Percentiles rank a stretch among this genome's conserved stretches.
Evolutionary conservation across 768 basidiomycete genomes (phyloP).

Genomic region (Cystobasidium ongulense): DNA sequence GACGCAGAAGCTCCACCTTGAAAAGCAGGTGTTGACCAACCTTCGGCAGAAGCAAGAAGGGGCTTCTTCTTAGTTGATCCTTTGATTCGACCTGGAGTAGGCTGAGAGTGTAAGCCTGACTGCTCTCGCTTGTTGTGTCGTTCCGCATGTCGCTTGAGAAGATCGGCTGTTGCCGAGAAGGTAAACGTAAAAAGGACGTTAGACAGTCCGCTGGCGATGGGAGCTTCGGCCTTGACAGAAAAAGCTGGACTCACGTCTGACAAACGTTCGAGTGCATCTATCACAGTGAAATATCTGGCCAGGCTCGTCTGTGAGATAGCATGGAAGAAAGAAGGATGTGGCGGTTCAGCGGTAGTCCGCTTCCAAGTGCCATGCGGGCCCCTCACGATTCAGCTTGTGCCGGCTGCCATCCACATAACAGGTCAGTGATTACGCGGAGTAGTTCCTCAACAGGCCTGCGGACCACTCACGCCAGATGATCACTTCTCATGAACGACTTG

Average conservation of each 20-base stretch:
- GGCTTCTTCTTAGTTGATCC: slow-evolving; percentile 3
- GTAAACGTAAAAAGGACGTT: neutral
- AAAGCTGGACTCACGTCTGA: slow-evolving; percentile 8
- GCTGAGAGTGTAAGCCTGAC: slow-evolving; percentile 25
- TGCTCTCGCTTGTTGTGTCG: slow-evolving; percentile 39
- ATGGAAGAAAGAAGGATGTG: too few relatives aligned
- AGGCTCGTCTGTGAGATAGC: slow-evolving; percentile 27
- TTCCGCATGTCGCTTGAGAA: slow-evolving; percentile 39
- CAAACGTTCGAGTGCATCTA: slow-evolving; percentile 18
- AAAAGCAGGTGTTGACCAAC: neutral
- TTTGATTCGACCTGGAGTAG: slow-evolving; percentile 19
- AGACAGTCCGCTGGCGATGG: neutral
- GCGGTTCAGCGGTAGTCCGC: neutral
- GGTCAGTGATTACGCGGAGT: neutral
- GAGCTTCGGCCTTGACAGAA: neutral
- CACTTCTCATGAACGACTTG: slow-evolving; percentile 21
- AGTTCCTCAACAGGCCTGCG: neutral
- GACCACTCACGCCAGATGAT: slow-evolving; percentile 10
- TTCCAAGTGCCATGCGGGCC: neutral
- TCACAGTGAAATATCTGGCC: slow-evolving; percentile 5
- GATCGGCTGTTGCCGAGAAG: slow-evolving; percentile 32
- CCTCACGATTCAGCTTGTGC: slow-evolving; percentile 27
- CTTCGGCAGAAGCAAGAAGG: neutral
- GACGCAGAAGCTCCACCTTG: neutral
- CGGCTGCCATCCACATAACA: neutral